Percentiles rank a stretch among this genome's conserved stretches.
Conservation (phyloP, 2,329 filamentous ascomycete species). For the Aspergillus proliferans region DNA sequence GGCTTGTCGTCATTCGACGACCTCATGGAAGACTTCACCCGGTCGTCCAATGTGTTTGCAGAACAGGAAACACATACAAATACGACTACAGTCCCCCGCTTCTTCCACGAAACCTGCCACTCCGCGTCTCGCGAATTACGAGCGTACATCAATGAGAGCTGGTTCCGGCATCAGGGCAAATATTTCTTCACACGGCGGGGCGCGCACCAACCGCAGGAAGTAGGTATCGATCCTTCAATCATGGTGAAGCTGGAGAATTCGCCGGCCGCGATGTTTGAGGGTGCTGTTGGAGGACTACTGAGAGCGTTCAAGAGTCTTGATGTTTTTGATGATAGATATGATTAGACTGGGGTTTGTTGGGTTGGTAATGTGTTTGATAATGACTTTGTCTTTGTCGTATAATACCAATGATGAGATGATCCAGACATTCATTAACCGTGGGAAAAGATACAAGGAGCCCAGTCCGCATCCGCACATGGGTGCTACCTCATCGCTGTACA, state of each 20-base stretch:
- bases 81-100: constrained; percentile 3
- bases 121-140: constrained; percentile 39
- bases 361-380: background rate
- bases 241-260: constrained; percentile 13
- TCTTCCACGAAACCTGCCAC: constrained; percentile 20
- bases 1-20: constrained; percentile 10
- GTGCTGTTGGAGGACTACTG: constrained; percentile 12
- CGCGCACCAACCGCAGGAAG: constrained; percentile 40
- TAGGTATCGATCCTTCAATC: constrained; percentile 31
- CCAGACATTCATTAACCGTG: no score
- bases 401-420: background rate
- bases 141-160: constrained; percentile 40
- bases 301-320: constrained; percentile 7
- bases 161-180: constrained; percentile 39
- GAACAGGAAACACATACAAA: background rate
- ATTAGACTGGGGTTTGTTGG: background rate
- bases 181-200: constrained; percentile 43
- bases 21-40: constrained; percentile 1
- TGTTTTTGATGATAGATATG: constrained; percentile 6
- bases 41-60: background rate
- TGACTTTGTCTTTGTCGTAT: background rate
- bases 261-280: constrained; percentile 16
- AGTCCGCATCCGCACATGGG: no score
- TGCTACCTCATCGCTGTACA: no score
- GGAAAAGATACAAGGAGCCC: no score